These are phyloP conservation scores for Peronospora tabacina DNA, from an alignment of 352 stramenopile species.

Conservation along the genomic window DNA sequence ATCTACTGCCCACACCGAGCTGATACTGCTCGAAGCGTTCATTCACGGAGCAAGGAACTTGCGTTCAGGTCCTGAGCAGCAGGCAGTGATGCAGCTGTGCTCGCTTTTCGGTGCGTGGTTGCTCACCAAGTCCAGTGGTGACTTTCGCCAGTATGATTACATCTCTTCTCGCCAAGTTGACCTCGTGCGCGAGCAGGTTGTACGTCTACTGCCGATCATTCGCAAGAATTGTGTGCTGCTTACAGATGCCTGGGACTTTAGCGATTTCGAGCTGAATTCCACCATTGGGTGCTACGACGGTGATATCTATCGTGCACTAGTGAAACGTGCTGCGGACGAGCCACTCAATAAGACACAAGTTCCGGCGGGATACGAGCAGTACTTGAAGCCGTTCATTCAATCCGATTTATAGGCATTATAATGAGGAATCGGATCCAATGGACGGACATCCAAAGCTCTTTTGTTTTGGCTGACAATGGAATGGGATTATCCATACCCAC, in stretches of 20 bases:
- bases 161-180: constrained; percentile 40
- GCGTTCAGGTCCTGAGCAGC: constrained; percentile 21
- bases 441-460: background rate
- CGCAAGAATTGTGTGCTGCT: constrained; percentile 43
- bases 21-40: constrained; percentile 38
- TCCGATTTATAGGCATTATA: constrained; percentile 14
- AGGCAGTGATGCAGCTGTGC: constrained; percentile 29
- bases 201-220: constrained; percentile 30
- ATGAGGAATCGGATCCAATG: no score
- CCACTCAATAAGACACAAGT: constrained; percentile 43
- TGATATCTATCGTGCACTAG: constrained; percentile 46
- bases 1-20: constrained; percentile 41
- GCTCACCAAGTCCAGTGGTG: constrained; percentile 37
- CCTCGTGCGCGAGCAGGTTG: constrained; percentile 27
- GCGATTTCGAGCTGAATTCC: constrained; percentile 59
- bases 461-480: no score
- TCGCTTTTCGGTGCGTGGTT: constrained; percentile 43
- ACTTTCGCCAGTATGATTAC: constrained; percentile 54
- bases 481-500: no score
- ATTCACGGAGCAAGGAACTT: constrained; percentile 21
- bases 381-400: constrained; percentile 30
- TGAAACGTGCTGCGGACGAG: constrained; percentile 32
- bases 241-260: constrained; percentile 40
- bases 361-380: constrained; percentile 36
- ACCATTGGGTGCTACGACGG: constrained; percentile 44